Conservation (phyloP, 2,329 filamentous ascomycete genomes). For the Pseudocercospora eumusae region DNA sequence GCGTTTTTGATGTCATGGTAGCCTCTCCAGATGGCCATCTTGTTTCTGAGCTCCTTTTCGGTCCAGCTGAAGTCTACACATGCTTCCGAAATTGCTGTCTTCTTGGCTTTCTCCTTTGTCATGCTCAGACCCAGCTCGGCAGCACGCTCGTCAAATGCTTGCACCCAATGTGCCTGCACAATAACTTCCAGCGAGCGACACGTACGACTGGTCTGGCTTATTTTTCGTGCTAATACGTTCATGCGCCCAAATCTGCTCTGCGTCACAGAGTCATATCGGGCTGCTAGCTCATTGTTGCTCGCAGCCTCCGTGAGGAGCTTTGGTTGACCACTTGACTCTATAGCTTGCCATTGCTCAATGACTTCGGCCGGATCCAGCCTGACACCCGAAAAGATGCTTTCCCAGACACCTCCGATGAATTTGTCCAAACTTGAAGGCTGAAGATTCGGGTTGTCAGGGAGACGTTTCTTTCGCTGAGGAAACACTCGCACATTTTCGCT, state of each 20-base stretch:
- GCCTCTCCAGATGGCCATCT: conserved; percentile 57
- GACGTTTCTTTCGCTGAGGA: conserved; percentile 35
- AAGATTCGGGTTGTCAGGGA: conserved; percentile 44
- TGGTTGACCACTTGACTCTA: conserved; percentile 36
- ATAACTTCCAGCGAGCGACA: conserved; percentile 61
- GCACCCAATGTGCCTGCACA: conserved; percentile 59
- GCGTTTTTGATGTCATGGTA: conserved; percentile 61
- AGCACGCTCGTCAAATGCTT: conserved; percentile 57
- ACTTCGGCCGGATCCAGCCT: conserved; percentile 45
- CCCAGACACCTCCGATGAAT: conserved; percentile 54
- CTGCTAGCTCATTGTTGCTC: conserved; percentile 27
- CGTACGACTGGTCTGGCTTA: conserved; percentile 55
- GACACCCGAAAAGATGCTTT: conserved; percentile 50
- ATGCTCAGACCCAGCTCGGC: conserved; percentile 41
- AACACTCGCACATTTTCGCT: conserved; percentile 29
- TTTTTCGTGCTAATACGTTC: conserved; percentile 48
- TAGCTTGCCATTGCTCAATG: conserved; percentile 39
- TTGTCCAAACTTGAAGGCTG: conserved; percentile 53
- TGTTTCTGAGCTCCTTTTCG: conserved; percentile 60
- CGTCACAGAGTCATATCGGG: conserved; percentile 25
- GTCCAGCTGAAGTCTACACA: conserved; percentile 58
- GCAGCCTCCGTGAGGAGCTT: conserved; percentile 27
- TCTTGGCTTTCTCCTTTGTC: conserved; percentile 49
- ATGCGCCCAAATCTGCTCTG: conserved; percentile 44
- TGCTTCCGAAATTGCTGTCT: conserved; percentile 56